Percentiles rank a stretch among this genome's conserved stretches.
Evolutionary conservation across 2,329 filamentous ascomycete genomes (phyloP).

Genomic region (Alternaria conjuncta): DNA sequence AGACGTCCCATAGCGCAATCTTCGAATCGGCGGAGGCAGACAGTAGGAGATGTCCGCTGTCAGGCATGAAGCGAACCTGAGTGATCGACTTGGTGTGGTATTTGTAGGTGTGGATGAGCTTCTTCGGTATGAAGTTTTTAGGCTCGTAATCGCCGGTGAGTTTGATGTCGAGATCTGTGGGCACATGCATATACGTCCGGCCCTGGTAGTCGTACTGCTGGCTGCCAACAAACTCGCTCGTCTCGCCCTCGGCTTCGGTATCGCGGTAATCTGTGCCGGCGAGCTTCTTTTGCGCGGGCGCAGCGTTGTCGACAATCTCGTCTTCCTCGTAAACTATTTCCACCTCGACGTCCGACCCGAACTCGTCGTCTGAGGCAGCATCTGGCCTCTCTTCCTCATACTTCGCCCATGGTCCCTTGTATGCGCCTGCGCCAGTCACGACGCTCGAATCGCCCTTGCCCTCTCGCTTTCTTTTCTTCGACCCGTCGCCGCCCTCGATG

Average conservation of each 20-base stretch:
- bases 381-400: conserved; percentile 78
- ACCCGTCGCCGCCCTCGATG: conserved; percentile 65
- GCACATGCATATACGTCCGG: conserved; percentile 96
- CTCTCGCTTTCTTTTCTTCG: conserved; percentile 82
- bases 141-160: conserved; percentile 78
- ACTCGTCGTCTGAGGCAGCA: conserved; percentile 66
- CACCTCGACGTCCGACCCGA: conserved; percentile 71
- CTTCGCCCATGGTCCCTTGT: conserved; percentile 93
- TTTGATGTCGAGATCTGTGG: conserved; percentile 61
- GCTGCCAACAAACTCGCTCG: conserved; percentile 83
- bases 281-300: conserved; percentile 63
- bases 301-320: conserved; percentile 66
- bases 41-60: conserved; percentile 84
- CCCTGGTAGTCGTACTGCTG: conserved; percentile 92
- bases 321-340: conserved; percentile 80
- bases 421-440: conserved; percentile 84
- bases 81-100: conserved; percentile 84
- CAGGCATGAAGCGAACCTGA: conserved; percentile 86
- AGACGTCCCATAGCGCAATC: conserved; percentile 93
- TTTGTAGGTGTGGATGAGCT: conserved; percentile 89
- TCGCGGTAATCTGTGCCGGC: conserved; percentile 62
- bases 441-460: conserved; percentile 83
- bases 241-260: conserved; percentile 66
- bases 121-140: conserved; percentile 95
- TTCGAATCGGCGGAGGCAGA: conserved; percentile 90